phyloP scores from a whole-genome alignment of 306 rosid species.

The Cucumis melo region DNA sequence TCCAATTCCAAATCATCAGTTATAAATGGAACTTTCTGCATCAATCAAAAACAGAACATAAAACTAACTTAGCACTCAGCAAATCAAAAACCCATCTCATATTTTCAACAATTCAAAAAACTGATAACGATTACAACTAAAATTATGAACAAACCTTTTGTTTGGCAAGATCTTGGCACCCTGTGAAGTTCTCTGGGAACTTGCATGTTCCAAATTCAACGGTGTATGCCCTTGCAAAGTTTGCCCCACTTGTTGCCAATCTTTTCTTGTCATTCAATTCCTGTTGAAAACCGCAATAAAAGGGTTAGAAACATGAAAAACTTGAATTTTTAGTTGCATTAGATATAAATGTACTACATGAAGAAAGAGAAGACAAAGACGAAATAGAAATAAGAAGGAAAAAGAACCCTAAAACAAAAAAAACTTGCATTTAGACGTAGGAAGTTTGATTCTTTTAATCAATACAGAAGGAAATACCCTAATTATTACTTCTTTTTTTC shows the following conservation, averaged over 20 bases:
- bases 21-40: constrained; percentile 89
- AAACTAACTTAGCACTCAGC: neutral
- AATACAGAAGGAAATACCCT: no score
- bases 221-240: constrained; percentile 90
- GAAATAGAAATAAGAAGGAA: no score
- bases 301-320: neutral
- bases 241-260: constrained; percentile 87
- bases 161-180: constrained; percentile 99
- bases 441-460: no score
- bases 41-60: neutral
- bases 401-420: no score
- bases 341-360: no score
- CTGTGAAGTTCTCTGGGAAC: constrained; percentile 99
- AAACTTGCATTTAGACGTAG: no score
- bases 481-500: no score
- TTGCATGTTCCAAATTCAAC: constrained; percentile 93
- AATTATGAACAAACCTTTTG: constrained; percentile 44
- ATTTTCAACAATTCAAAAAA: neutral
- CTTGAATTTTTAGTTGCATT: no score
- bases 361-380: no score
- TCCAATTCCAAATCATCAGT: constrained; percentile 72
- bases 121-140: neutral
- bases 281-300: constrained; percentile 14
- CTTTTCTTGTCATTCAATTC: constrained; percentile 94
- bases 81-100: neutral